Evolutionary conservation across 805 yeast genomes (phyloP).

Genomic region (Metschnikowia similis): DNA sequence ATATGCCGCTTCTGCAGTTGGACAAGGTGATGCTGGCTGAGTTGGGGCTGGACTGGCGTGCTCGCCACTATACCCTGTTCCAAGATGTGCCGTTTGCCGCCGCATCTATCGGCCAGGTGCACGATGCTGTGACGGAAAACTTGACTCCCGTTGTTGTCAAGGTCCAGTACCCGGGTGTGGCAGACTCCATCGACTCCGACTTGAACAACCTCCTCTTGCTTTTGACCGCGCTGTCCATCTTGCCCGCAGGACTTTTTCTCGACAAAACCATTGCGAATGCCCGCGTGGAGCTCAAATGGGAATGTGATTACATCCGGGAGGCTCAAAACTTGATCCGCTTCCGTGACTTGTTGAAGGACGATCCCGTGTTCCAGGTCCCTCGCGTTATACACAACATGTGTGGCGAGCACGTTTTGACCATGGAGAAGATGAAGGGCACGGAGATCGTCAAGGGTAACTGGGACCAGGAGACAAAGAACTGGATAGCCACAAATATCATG

Average conservation of each 20-base stretch:
- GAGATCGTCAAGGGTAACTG: constrained; percentile 77
- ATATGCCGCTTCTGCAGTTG: constrained; percentile 91
- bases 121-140: constrained; percentile 66
- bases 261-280: constrained; percentile 94
- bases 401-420: constrained; percentile 80
- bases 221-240: constrained; percentile 76
- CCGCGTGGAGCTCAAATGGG: constrained; percentile 91
- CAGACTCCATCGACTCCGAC: constrained; percentile 88
- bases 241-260: constrained; percentile 88
- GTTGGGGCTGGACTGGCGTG: constrained; percentile 77
- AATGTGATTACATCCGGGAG: constrained; percentile 91
- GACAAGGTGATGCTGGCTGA: constrained; percentile 69
- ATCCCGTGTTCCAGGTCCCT: constrained; percentile 73
- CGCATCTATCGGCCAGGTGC: constrained; percentile 97
- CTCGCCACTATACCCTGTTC: constrained; percentile 60
- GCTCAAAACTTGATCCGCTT: constrained; percentile 72
- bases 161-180: constrained; percentile 97
- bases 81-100: constrained; percentile 93
- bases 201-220: constrained; percentile 78
- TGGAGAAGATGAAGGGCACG: constrained; percentile 81
- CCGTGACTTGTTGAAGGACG: constrained; percentile 48
- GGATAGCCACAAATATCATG: constrained; percentile 85
- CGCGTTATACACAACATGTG: constrained; percentile 71
- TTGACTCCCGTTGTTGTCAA: constrained; percentile 84
- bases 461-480: constrained; percentile 69